A percentile compares a stretch with the other conserved stretches of the same genome.
Conservation (phyloP, 495 filamentous ascomycete genomes). For the Peziza echinospora region DNA sequence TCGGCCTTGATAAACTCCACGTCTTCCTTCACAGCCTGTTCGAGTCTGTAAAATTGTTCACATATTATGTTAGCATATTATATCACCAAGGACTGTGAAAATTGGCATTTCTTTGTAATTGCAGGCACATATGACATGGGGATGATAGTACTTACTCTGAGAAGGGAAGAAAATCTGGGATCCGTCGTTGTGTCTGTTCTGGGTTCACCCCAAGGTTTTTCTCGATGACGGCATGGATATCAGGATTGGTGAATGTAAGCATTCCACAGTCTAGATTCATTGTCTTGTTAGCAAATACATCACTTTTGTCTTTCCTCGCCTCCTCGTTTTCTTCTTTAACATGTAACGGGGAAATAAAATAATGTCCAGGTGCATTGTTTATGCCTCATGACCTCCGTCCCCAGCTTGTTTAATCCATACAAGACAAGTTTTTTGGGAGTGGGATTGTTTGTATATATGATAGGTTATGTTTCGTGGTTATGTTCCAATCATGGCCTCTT, state of each 20-base stretch:
- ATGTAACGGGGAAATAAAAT: background rate
- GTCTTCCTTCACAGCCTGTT: conserved; percentile 43
- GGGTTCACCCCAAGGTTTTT: too few species aligned
- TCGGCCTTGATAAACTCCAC: conserved; percentile 37
- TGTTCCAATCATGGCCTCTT: too few species aligned
- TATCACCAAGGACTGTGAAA: conserved; percentile 39
- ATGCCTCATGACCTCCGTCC: too few species aligned
- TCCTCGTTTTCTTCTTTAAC: background rate
- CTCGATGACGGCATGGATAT: conserved; percentile 34
- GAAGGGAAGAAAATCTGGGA: background rate
- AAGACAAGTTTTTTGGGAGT: too few species aligned
- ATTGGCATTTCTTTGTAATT: too few species aligned
- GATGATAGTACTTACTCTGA: too few species aligned
- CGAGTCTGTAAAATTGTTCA: too few species aligned
- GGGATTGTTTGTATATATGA: too few species aligned
- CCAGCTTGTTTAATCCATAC: too few species aligned
- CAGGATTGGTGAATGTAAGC: conserved; percentile 53
- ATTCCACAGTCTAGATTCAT: conserved; percentile 51
- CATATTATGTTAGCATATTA: background rate
- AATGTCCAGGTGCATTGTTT: too few species aligned
- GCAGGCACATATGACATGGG: too few species aligned
- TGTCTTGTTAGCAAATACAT: background rate
- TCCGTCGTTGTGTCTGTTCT: conserved; percentile 23
- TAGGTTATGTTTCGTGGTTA: too few species aligned
- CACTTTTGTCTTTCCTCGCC: background rate